Evolutionary conservation across 202 grass and related monocot species (phyloP).

Genomic region (Panicum hallii): DNA sequence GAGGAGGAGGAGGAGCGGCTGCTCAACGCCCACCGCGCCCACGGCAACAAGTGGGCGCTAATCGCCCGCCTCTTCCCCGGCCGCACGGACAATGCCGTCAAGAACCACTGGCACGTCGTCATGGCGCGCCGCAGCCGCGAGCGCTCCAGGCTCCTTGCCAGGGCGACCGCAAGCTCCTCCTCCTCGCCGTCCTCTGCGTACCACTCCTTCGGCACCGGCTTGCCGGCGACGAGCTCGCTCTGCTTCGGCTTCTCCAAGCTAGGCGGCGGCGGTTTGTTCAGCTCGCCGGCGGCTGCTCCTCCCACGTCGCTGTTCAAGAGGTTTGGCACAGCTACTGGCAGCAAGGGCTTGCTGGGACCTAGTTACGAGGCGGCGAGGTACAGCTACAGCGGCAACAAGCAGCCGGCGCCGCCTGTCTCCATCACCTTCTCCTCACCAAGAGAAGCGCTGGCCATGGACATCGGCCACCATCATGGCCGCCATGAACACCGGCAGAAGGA

Average conservation of each 20-base stretch:
- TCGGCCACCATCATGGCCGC: background rate
- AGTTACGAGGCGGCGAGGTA: slow-evolving; percentile 31
- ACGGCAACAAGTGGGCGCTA: slow-evolving; percentile 97
- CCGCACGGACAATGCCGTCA: slow-evolving; percentile 92
- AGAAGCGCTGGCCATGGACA: slow-evolving; percentile 34
- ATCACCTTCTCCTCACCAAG: slow-evolving; percentile 50
- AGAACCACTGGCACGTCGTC: slow-evolving; percentile 96
- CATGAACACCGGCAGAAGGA: slow-evolving; percentile 37
- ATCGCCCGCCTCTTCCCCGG: slow-evolving; percentile 93
- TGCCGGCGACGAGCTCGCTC: slow-evolving; percentile 14
- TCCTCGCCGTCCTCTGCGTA: background rate
- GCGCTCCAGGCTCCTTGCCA: slow-evolving; percentile 49
- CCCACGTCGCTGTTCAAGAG: slow-evolving; percentile 34
- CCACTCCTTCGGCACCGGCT: slow-evolving; percentile 10
- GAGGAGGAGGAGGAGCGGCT: slow-evolving; percentile 93
- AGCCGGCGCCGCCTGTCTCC: slow-evolving; percentile 28
- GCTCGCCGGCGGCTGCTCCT: slow-evolving; percentile 3
- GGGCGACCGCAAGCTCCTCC: background rate
- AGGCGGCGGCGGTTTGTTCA: slow-evolving; percentile 4
- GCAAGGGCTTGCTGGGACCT: background rate
- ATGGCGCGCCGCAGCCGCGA: slow-evolving; percentile 76
- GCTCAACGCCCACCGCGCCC: slow-evolving; percentile 68
- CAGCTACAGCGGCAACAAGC: slow-evolving; percentile 13
- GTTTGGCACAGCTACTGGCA: background rate
- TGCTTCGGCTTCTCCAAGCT: slow-evolving; percentile 56